Evolutionary conservation across 2,329 filamentous ascomycete genomes (phyloP).

Genomic region (Tolypocladium ophioglossoides): DNA sequence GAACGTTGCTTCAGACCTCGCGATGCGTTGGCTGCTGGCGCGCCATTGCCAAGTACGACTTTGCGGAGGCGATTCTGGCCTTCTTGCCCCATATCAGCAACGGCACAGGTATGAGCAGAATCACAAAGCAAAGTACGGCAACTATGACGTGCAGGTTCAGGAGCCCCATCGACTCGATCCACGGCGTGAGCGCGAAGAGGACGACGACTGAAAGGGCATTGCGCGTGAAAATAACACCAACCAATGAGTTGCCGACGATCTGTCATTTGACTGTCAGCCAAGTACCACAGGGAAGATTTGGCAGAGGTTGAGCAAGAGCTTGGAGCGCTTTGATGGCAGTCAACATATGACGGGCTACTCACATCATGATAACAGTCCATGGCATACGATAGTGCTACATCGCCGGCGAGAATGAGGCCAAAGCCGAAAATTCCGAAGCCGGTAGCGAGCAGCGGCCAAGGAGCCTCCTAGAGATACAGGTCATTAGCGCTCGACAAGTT

Average conservation of each 20-base stretch:
- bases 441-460: constrained; percentile 26
- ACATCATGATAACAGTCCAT: constrained; percentile 27
- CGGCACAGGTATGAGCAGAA: constrained; percentile 4
- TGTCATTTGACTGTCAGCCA: not conserved
- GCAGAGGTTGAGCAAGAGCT: not conserved
- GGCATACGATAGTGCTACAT: constrained; percentile 21
- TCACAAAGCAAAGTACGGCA: not conserved
- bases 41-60: constrained; percentile 2
- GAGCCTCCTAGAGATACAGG: constrained; percentile 16
- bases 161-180: constrained; percentile 14
- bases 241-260: constrained; percentile 14
- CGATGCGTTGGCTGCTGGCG: constrained; percentile 5
- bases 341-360: constrained; percentile 1
- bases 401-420: constrained; percentile 22
- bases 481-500: not conserved
- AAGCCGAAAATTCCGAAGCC: constrained; percentile 25
- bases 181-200: constrained; percentile 10
- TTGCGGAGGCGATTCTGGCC: constrained; percentile 2
- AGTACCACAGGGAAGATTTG: not conserved
- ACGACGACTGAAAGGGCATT: constrained; percentile 12
- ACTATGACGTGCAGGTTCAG: constrained; percentile 6
- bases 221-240: constrained; percentile 12
- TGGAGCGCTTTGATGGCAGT: not conserved
- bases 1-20: not conserved
- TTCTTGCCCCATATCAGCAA: constrained; percentile 8